These are phyloP conservation scores for Tephrocybe sp. DNA, from an alignment of 768 basidiomycete genomes.

Conservation along the genomic window DNA sequence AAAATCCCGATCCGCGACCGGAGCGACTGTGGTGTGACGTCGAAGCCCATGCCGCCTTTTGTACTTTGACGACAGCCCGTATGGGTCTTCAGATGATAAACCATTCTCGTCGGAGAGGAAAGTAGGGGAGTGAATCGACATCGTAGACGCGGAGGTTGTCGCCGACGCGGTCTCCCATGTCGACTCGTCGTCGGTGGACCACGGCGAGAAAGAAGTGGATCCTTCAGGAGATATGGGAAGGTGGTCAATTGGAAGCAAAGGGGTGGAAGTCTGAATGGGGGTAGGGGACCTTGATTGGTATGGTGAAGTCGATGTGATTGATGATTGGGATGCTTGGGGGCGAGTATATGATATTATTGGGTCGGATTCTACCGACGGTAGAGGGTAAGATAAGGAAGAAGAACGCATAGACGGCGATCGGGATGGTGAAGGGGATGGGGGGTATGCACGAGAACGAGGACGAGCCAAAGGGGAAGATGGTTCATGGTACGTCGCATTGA, in stretches of 20 bases:
- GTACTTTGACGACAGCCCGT: constrained; percentile 3
- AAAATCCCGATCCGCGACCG: constrained; percentile 31
- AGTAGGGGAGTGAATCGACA: constrained; percentile 41
- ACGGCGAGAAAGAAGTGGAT: constrained; percentile 48
- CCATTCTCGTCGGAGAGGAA: constrained; percentile 17
- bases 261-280: constrained; percentile 30
- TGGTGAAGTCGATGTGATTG: constrained; percentile 22
- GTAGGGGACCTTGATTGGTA: constrained; percentile 38
- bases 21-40: constrained; percentile 1
- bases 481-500: constrained; percentile 26
- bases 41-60: background rate
- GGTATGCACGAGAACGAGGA: constrained; percentile 45
- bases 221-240: constrained; percentile 32
- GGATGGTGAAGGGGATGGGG: constrained; percentile 54
- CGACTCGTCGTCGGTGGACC: constrained; percentile 77
- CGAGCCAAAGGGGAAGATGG: constrained; percentile 39
- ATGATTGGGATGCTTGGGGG: constrained; percentile 14
- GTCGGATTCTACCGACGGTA: constrained; percentile 24
- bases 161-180: constrained; percentile 72
- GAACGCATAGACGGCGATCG: constrained; percentile 40
- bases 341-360: constrained; percentile 4
- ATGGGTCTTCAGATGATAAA: constrained; percentile 5
- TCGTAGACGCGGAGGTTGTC: constrained; percentile 59
- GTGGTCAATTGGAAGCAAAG: constrained; percentile 23
- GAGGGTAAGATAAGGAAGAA: constrained; percentile 13